Conservation (phyloP, 2,329 filamentous ascomycete genomes). For the Penicillium sclerotiorum region DNA sequence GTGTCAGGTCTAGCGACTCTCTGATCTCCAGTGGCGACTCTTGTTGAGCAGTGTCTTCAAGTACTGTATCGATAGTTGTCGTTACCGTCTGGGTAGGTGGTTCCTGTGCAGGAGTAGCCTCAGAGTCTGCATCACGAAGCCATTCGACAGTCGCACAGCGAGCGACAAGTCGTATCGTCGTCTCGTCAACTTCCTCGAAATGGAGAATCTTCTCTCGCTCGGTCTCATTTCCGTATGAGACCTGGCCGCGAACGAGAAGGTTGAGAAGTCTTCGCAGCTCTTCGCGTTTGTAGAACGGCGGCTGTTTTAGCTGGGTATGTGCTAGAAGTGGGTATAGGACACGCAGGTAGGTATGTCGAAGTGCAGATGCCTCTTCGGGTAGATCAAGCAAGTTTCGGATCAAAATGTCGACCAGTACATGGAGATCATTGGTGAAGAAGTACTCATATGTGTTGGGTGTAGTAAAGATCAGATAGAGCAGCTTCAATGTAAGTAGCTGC, state of each 20-base stretch:
- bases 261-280: slow-evolving; percentile 77
- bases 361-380: slow-evolving; percentile 71
- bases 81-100: slow-evolving; percentile 10
- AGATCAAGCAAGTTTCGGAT: slow-evolving; percentile 96
- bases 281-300: slow-evolving; percentile 87
- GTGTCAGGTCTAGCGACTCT: slow-evolving; percentile 38
- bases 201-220: slow-evolving; percentile 51
- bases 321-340: slow-evolving; percentile 88
- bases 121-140: slow-evolving; percentile 39
- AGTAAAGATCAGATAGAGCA: slow-evolving; percentile 93
- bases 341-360: slow-evolving; percentile 92
- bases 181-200: slow-evolving; percentile 55
- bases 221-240: slow-evolving; percentile 57
- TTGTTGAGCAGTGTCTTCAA: slow-evolving; percentile 15
- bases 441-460: slow-evolving; percentile 92
- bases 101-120: slow-evolving; percentile 18
- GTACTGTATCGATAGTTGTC: slow-evolving; percentile 24
- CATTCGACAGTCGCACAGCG: slow-evolving; percentile 52
- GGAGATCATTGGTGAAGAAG: slow-evolving; percentile 96
- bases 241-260: slow-evolving; percentile 71
- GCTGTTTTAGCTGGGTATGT: slow-evolving; percentile 84
- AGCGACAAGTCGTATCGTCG: slow-evolving; percentile 50
- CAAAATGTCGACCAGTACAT: slow-evolving; percentile 91
- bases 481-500: slow-evolving; percentile 93
- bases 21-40: slow-evolving; percentile 25